Conservation (phyloP, 768 basidiomycete genomes). For the Hysterangium stoloniferum region DNA sequence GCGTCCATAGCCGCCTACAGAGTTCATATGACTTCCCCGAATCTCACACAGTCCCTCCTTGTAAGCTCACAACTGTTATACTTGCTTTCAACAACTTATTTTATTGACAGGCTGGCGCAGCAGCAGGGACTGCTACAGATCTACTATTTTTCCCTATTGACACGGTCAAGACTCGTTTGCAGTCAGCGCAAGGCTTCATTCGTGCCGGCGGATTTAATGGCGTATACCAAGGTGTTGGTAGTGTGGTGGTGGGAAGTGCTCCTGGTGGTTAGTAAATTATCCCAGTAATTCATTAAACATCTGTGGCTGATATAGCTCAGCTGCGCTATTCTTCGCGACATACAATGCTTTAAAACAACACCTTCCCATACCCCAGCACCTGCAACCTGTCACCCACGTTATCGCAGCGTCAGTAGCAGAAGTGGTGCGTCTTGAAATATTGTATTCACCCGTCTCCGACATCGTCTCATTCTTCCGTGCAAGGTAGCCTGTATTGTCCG, state of each 20-base stretch:
- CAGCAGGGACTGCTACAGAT: constrained; percentile 89
- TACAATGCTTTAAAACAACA: constrained; percentile 82
- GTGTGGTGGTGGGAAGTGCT: constrained; percentile 92
- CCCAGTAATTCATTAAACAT: constrained; percentile 11
- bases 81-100: no score
- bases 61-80: no score
- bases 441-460: not conserved
- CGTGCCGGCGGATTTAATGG: constrained; percentile 82
- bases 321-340: constrained; percentile 89
- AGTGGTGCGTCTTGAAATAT: constrained; percentile 31
- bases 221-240: constrained; percentile 90
- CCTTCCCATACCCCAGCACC: constrained; percentile 51
- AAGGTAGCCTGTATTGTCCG: constrained; percentile 72
- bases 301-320: constrained; percentile 32
- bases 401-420: constrained; percentile 44
- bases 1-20: no score
- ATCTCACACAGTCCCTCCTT: no score
- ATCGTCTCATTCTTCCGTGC: not conserved
- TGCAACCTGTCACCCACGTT: constrained; percentile 61
- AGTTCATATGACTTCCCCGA: no score
- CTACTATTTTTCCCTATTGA: constrained; percentile 96
- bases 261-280: constrained; percentile 66
- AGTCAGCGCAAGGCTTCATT: constrained; percentile 80
- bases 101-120: constrained; percentile 63
- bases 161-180: constrained; percentile 92